These are phyloP conservation scores for Meira nashicola DNA, from an alignment of 1,284 basidiomycete species.

Conservation along the genomic window DNA sequence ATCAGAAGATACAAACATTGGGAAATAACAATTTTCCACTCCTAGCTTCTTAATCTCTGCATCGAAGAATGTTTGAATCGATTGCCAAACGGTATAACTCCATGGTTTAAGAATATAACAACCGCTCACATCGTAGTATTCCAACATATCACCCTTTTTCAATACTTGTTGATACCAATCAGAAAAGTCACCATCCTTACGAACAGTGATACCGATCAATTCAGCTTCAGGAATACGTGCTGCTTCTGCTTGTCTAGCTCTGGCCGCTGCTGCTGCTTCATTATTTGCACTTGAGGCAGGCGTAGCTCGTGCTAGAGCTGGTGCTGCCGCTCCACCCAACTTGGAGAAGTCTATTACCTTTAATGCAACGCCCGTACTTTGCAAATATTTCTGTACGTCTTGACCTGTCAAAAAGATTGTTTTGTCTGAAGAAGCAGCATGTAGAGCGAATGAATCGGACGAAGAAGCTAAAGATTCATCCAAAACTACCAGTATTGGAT, in stretches of 20 bases:
- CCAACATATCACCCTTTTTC: constrained; percentile 95
- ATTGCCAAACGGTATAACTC: constrained; percentile 96
- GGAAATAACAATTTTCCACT: constrained; percentile 97
- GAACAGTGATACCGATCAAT: constrained; percentile 51
- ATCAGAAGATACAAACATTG: constrained; percentile 92
- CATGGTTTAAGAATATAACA: constrained; percentile 98
- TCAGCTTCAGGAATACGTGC: constrained; percentile 45
- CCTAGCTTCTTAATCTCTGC: constrained; percentile 81
- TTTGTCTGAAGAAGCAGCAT: constrained; percentile 40
- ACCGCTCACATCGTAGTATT: constrained; percentile 97
- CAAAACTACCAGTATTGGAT: constrained; percentile 35
- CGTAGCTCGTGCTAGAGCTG: not conserved
- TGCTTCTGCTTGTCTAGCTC: constrained; percentile 14
- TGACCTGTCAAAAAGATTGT: constrained; percentile 46
- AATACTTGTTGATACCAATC: constrained; percentile 67
- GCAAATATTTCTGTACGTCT: constrained; percentile 40
- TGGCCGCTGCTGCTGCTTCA: constrained; percentile 18
- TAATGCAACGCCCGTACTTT: constrained; percentile 41
- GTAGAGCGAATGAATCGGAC: constrained; percentile 37
- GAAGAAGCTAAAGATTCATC: constrained; percentile 37
- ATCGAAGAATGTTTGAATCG: constrained; percentile 65
- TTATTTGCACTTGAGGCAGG: not conserved
- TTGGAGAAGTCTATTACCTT: constrained; percentile 30
- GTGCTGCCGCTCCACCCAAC: not conserved
- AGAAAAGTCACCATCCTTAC: constrained; percentile 49